These are phyloP conservation scores for Leccinum pallidistipes DNA, from an alignment of 1,284 basidiomycete genomes.

Conservation along the genomic window DNA sequence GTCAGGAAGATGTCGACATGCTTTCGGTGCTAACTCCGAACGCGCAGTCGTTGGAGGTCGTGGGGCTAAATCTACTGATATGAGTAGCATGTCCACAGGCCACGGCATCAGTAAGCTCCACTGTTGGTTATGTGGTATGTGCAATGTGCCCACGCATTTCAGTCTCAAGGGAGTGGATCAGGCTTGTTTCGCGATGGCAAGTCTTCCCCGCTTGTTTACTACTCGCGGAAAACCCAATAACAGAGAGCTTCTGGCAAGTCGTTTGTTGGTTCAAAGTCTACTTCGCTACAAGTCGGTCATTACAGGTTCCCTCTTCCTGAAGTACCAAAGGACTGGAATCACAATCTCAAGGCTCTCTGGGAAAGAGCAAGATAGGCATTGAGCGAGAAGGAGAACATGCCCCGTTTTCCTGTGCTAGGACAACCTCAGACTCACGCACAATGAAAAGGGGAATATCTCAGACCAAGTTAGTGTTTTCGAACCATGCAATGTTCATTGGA, in stretches of 20 bases:
- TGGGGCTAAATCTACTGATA: constrained; percentile 7
- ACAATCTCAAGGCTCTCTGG: constrained; percentile 84
- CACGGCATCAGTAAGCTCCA: constrained; percentile 20
- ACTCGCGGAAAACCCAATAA: constrained; percentile 64
- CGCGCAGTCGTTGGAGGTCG: constrained; percentile 38
- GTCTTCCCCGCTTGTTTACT: constrained; percentile 66
- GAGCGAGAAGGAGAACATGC: constrained; percentile 40
- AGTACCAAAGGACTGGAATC: constrained; percentile 81
- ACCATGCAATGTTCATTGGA: background rate
- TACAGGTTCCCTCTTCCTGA: constrained; percentile 79
- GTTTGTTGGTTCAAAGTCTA: constrained; percentile 6
- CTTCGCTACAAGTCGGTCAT: constrained; percentile 11
- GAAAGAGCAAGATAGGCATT: constrained; percentile 52
- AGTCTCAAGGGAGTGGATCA: constrained; percentile 37
- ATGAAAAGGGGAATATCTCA: constrained; percentile 57
- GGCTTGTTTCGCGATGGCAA: constrained; percentile 72
- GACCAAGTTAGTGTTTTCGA: constrained; percentile 54
- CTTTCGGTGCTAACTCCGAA: constrained; percentile 61
- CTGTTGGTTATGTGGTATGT: background rate
- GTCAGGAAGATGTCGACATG: constrained; percentile 53
- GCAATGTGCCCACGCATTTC: constrained; percentile 31
- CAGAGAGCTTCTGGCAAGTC: constrained; percentile 68
- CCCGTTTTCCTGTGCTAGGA: constrained; percentile 22
- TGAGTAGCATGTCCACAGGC: constrained; percentile 2
- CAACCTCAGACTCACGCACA: constrained; percentile 40